Base-by-base conservation (phyloP, 2,329 filamentous ascomycete genomes). In the Clathrospora elynae region DNA sequence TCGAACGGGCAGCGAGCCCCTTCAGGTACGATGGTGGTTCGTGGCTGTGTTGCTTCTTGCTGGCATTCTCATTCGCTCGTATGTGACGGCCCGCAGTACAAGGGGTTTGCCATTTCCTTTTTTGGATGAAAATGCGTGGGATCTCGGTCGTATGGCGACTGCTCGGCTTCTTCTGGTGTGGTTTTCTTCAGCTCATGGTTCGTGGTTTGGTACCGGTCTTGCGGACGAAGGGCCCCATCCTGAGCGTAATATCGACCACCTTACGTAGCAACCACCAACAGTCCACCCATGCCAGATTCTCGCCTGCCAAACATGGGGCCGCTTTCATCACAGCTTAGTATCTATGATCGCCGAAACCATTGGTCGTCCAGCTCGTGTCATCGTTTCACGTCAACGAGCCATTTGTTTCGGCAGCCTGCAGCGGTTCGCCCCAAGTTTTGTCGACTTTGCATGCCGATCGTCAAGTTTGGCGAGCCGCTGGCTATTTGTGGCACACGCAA, bases 401-500 rank as follows among this genome's bases (percentile, higher is more conserved):
- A 40, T 59, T 55, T 59, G 53, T 66, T 61, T 65, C 61, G 59
- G 48, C 31, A 50, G 34, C 49, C 46, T 56, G 53, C 58, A 54
- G 49, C 49, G 44, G 53, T 55, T 56, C 36, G 51, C 47, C 42
- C 43, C 34, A 51, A 55, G 43, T 53, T 64, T 62, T 66, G 45
- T 36, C 46, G 24, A 38, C 34, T 51, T 44, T 28, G 53, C 55
- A 53, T 42, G 49, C 42, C 47, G 56, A 62, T 61, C 54, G 35
- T 42, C 43, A 36, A 19, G 19, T 33, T 49, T 29, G 36, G 53
- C 52, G 51, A 55, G 46, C 36, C 42, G 47, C 47, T 50, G 48
- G 46, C 42, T 45, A 40, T 38, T 40, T 36, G 57, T 64, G 53
- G 56, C 47, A 64, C 61, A 49, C 47, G 42, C 50, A 53, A 46